Conservation (phyloP, 805 yeast species). For the Metschnikowia proteae region DNA sequence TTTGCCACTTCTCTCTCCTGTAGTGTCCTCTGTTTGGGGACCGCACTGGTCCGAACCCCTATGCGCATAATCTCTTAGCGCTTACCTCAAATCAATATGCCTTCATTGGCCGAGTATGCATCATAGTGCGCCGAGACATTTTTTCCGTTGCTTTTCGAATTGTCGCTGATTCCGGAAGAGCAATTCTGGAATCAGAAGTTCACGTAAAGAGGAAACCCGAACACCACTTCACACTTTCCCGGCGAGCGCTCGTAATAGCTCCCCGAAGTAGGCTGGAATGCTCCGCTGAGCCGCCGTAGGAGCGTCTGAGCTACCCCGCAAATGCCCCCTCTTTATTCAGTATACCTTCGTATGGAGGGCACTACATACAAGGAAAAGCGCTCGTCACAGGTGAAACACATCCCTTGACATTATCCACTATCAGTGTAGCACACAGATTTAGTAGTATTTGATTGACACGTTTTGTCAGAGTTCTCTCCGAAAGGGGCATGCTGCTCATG, state of each 20-base stretch:
- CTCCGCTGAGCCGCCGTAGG: slow-evolving; percentile 1
- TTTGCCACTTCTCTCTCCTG: too few species aligned
- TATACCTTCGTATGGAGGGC: background rate
- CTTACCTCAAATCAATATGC: slow-evolving; percentile 4
- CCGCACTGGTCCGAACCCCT: slow-evolving; percentile 5
- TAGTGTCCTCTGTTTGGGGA: background rate
- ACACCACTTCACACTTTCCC: background rate
- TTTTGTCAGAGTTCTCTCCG: too few species aligned
- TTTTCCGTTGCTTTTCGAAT: slow-evolving; percentile 1
- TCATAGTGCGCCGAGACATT: slow-evolving; percentile 11
- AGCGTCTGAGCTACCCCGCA: slow-evolving; percentile 1
- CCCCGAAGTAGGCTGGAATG: background rate
- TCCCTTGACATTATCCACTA: too few species aligned
- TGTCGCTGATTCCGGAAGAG: background rate
- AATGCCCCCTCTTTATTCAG: background rate
- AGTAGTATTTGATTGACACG: too few species aligned
- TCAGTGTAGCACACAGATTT: too few species aligned
- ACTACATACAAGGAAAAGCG: too few species aligned
- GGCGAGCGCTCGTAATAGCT: background rate
- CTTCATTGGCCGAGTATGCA: slow-evolving; percentile 14
- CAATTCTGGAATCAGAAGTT: background rate
- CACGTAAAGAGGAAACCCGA: background rate
- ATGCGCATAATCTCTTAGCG: slow-evolving; percentile 12
- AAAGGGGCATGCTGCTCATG: too few species aligned
- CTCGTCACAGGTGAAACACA: too few species aligned